Base-by-base conservation (phyloP, 1,284 basidiomycete species). In the Lentinus polychrous region DNA sequence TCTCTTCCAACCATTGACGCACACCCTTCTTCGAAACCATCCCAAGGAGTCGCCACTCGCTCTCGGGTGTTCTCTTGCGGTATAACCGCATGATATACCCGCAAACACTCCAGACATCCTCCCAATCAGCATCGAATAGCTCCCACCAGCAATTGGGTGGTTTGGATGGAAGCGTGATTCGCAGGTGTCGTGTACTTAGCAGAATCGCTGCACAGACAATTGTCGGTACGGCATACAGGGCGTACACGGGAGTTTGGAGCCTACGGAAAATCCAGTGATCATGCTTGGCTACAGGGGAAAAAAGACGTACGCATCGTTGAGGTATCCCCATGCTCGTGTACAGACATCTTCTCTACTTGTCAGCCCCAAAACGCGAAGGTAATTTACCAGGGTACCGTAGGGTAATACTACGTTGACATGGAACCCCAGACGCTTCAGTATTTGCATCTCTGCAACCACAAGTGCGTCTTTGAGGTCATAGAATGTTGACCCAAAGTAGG, bases 381-480 rank as follows among this genome's bases (percentile, higher is more conserved):
- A 99, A 69, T 97, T 98, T 60, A 98, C 86, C 53, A 98, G 78
- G 11, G 93, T 92, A 20, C 88, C 92, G 61, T 98, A 98, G 0
- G 96, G 94, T 36, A 98, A 71, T 12, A 91, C 86, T 43, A 95
- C 91, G 59, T 86, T 75, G 45, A 93, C 87, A 59, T 93, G 87
- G 69, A 94, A 94, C 2, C 89, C 91, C 10, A 94, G 76, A 33
- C 94, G 81, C 69, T 99, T 99, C 54, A 99, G 76, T 15, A 99
- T 80, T 64, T 99, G 96, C 91, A 99, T 98, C 68, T 99, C 96
- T 1, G 88, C 84, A 12, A 96, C 86, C 18, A 97, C 91, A 40
- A 98, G 72, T 3, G 89, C 85, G 58, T 95, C 93, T 61, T 92
- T 94, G 56, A 88, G 72, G 53, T 92, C 87, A 66, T 94, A 92